A percentile compares a stretch with the other conserved stretches of the same genome.
Conservation (phyloP, 176 grass and related monocot species). For the Pontederia crassipes region DNA sequence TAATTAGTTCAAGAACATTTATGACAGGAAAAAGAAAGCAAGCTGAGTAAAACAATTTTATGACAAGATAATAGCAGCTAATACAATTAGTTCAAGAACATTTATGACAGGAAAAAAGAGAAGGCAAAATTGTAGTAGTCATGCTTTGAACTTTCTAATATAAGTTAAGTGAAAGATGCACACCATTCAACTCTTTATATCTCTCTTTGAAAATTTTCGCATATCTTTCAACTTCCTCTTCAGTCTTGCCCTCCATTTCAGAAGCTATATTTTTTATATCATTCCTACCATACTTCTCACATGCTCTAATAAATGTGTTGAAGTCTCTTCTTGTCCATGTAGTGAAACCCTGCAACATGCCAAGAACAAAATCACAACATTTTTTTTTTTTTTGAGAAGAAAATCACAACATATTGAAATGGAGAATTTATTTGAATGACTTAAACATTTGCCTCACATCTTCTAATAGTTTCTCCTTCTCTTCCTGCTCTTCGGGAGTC, state of each 20-base stretch:
- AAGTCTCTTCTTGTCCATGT: conserved; percentile 93
- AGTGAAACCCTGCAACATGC: conserved; percentile 62
- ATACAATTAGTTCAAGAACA: neutral
- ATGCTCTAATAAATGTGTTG: conserved; percentile 86
- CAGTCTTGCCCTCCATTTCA: conserved; percentile 92
- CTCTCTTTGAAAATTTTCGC: conserved; percentile 75
- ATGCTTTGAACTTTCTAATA: conserved; percentile 1
- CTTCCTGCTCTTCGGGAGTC: conserved; percentile 75
- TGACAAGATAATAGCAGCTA: no score
- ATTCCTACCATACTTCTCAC: conserved; percentile 93
- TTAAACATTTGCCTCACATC: conserved; percentile 29
- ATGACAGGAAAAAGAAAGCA: neutral
- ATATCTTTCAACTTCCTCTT: conserved; percentile 96
- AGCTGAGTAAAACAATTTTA: neutral
- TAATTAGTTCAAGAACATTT: neutral
- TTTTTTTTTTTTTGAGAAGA: no score
- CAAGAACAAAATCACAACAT: conserved; percentile 14
- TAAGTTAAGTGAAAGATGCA: neutral
- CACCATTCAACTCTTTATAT: conserved; percentile 93
- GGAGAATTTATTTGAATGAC: neutral
- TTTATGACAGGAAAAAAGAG: neutral
- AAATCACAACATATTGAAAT: conserved; percentile 3
- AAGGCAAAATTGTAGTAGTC: conserved; percentile 1
- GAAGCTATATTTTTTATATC: conserved; percentile 85
- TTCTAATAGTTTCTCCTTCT: conserved; percentile 77